Base-by-base conservation (phyloP, 306 rosid genomes). In the Begonia peltatifolia region DNA sequence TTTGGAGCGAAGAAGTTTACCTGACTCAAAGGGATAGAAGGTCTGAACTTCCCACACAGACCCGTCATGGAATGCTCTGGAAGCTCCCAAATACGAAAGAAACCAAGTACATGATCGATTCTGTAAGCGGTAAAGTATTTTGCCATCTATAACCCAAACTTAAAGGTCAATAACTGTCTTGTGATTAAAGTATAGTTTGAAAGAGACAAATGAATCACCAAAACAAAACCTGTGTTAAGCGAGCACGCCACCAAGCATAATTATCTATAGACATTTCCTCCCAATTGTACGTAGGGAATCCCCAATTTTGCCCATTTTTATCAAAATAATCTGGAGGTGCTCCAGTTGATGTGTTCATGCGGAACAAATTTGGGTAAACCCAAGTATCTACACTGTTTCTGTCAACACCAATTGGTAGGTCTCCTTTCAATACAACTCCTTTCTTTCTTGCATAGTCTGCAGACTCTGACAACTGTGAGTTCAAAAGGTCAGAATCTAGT, bases 251-350 rank as follows among this genome's bases (percentile, higher is more conserved):
- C 97, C 97, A 90, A 65, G 70, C 87, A 73, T 82, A 90, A 63
- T 90, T 85, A 57, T 85, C 97, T 67, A 78, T 90, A 14, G 95
- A 80, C 97, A 90, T 90, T 66, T 85, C 97, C 71, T 90, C 94
- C 97, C 97, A 90, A 64, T 90, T 90, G 76, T 90, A 90, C 38
- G 97, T 90, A 44, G 97, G 97, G 66, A 90, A 90, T 12, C 97
- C 97, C 97, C 97, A 90, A 61, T 90, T 90, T 83, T 90, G 97
- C 38, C 97, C 97, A 73, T 80, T 90, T 83, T 90, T 85, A 76
- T 85, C 95, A 73, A 90, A 90, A 76, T 82, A 90, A 76, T 90
- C 97, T 18, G 97, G 97, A 63, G 97, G 97, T 54, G 97, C 95
- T 44, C 97, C 97, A 0, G 95, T 89, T 17, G 97, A 76, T 47